Conservation (phyloP, 2,329 filamentous ascomycete genomes). For the Pseudogymnoascus sp. region DNA sequence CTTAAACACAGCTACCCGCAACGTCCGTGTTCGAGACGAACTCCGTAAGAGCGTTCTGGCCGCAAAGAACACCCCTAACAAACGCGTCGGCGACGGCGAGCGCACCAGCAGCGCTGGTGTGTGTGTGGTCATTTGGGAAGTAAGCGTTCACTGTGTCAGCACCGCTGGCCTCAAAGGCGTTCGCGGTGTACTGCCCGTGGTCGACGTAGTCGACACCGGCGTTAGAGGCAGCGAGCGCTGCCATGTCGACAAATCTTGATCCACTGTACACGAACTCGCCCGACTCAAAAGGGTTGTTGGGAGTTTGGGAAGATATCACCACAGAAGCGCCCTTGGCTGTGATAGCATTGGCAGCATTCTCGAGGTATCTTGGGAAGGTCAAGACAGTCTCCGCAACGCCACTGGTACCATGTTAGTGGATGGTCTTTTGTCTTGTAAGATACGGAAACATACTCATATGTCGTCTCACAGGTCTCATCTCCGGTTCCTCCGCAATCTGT, state of each 20-base stretch:
- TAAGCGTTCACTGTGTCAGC: constrained; percentile 37
- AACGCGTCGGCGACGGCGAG: constrained; percentile 47
- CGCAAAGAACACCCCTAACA: constrained; percentile 23
- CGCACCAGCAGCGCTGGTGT: constrained; percentile 47
- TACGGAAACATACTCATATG: background rate
- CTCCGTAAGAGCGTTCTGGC: constrained; percentile 30
- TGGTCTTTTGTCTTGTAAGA: background rate
- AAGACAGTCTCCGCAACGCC: background rate
- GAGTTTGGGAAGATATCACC: constrained; percentile 51
- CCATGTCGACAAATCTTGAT: constrained; percentile 47
- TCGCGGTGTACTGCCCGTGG: constrained; percentile 18
- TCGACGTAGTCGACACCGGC: constrained; percentile 18
- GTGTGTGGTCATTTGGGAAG: constrained; percentile 51
- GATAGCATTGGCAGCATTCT: constrained; percentile 21
- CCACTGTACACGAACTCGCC: constrained; percentile 39
- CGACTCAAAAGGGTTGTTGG: constrained; percentile 55
- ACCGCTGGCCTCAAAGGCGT: constrained; percentile 30
- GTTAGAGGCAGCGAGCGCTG: constrained; percentile 16
- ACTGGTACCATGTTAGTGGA: background rate
- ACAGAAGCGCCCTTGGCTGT: constrained; percentile 51
- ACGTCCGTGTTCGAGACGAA: background rate
- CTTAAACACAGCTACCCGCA: background rate
- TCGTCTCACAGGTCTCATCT: constrained; percentile 15
- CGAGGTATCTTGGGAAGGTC: constrained; percentile 17
- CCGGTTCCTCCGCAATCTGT: constrained; percentile 43